Base-by-base conservation (phyloP, 768 basidiomycete species). In the Cyathus striatus region DNA sequence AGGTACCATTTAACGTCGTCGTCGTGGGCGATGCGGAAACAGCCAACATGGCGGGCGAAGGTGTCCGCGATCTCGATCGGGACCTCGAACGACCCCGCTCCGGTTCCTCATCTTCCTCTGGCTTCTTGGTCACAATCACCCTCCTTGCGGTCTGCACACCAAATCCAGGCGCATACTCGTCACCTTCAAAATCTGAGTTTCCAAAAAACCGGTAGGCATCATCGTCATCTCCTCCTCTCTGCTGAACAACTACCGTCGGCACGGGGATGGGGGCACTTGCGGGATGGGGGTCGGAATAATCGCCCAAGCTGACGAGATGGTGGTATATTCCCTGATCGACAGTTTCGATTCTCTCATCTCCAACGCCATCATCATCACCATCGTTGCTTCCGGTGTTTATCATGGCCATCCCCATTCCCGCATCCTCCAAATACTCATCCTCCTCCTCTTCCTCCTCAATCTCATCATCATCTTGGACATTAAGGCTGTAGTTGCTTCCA, bases 181-280 rank as follows among this genome's bases (percentile, higher is more conserved):
- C 75, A 2, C 75, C 76, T 12, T 79, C 77, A 6, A 80, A 72
- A 2, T 75, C 40, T 17, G 22, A 10, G 22, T 13, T 13, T 7
- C 62, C 73, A 50, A 82, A 81, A 59, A 79, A 78, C 52, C 83
- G 79, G 49, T 75, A 77, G 13, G 75, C 75, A 48, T 68, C 67
- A 27, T 60, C 59, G 22, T 61, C 60, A 1, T 52, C 57, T 6
- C 45, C 43, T 23, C 6, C 13, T 23, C 17, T 9, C 14, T 23
- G 12, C 17, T 6, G 6, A 20, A 6, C 10, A 13, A 25, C 21
- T 6, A 40, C 6, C 12, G 23, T 23, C 9, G 38, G 18, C 18
- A 21, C 38, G 12, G 38, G 38, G 38, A 25, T 40, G 7, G 38
- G 23, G 10, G 23, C 38, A 18, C 10, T 10, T 6, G 35, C 20